Evolutionary conservation across 2,329 filamentous ascomycete genomes (phyloP), one percentile per base, ranked within the genome.

Genomic region (Fusarium sp.): DNA sequence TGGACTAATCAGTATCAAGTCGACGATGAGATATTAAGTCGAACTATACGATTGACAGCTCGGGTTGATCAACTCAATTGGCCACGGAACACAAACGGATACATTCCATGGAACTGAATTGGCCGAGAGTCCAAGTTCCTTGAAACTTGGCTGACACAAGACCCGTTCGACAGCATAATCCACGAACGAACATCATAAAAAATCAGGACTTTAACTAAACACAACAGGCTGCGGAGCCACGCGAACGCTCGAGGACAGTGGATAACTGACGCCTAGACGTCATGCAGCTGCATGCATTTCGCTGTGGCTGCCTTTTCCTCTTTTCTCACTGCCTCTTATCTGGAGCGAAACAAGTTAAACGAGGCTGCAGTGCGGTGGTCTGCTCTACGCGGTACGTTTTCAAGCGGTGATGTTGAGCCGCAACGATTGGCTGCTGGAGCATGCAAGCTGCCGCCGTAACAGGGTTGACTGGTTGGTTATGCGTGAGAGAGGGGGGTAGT

Each of bases 301-400:
- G 46, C 55, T 71, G 63, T 71, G 67, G 62, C 66, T 70, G 60
- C 57, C 62, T 66, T 58, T 45, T 66, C 14, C 29, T 51, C 31
- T 25, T 42, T 35, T 57, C 55, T 58, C 55, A 49, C 48, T 70
- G 31, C 55, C 37, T 70, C 52, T 63, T 62, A 38, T 56, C 42
- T 44, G 15, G 31, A 42, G 33, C 48, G 41, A 59, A 61, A 52
- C 60, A 65, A 65, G 64, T 60, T 61, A 69, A 74, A 74, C 69
- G 66, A 74, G 72, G 72, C 72, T 73, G 69, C 60, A 71, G 66
- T 57, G 46, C 45, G 66, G 35, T 70, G 66, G 66, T 45, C 66
- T 61, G 38, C 37, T 58, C 23, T 41, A 35, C 38, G 44, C 41
- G 49, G 63, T 42, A 21, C 35, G 65, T 66, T 66, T 66, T 52